phyloP scores from a whole-genome alignment of 768 basidiomycete species.

The Rubroboletus satanas region DNA sequence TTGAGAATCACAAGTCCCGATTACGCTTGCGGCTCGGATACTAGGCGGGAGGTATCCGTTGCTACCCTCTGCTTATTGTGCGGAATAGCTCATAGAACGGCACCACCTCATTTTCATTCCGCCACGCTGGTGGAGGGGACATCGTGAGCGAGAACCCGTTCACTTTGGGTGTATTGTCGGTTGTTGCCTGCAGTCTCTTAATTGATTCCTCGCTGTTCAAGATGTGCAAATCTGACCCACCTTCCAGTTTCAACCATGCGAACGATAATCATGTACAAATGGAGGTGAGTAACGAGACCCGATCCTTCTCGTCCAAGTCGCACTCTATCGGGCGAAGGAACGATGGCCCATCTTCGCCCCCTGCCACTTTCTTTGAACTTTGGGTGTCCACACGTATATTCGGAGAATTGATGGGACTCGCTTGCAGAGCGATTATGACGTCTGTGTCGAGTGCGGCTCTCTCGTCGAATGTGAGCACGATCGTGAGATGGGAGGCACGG shows the following conservation, averaged over 20 bases:
- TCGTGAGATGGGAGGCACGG: conserved; percentile 20
- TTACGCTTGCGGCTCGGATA: conserved; percentile 6
- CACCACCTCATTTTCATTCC: not conserved
- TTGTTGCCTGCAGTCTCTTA: not conserved
- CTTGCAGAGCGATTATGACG: conserved; percentile 64
- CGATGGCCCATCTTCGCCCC: not conserved
- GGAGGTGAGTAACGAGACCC: conserved; percentile 46
- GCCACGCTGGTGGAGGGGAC: not conserved
- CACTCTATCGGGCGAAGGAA: conserved; percentile 18
- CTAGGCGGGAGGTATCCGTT: conserved; percentile 16
- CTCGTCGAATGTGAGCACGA: conserved; percentile 68
- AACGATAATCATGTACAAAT: conserved; percentile 69
- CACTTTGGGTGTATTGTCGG: not conserved
- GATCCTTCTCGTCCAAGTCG: conserved; percentile 14
- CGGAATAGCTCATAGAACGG: conserved; percentile 4
- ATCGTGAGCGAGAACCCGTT: not conserved
- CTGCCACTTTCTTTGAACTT: not conserved
- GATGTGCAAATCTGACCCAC: conserved; percentile 13
- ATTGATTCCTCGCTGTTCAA: not conserved
- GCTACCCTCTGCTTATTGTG: conserved; percentile 14
- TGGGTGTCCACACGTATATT: not conserved
- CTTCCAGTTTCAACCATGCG: conserved; percentile 66
- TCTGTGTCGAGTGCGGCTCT: conserved; percentile 70
- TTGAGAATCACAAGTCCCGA: conserved; percentile 17
- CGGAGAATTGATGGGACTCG: conserved; percentile 9